These are phyloP conservation scores for Allantophomopsis lycopodina DNA, from an alignment of 2,329 filamentous ascomycete genomes.

Conservation along the genomic window DNA sequence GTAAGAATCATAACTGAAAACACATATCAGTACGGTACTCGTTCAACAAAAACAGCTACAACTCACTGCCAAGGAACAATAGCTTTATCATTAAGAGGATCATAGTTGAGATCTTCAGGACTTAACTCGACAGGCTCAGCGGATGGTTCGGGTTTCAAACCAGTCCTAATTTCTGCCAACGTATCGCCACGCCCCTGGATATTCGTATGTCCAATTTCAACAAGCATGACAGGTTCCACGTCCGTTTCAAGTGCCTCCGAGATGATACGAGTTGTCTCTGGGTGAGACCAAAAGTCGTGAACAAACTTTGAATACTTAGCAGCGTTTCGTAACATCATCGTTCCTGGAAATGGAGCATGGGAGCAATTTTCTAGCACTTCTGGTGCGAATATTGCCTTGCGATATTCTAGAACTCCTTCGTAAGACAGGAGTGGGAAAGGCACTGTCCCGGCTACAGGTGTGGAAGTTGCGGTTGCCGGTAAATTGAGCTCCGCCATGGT, in stretches of 20 bases:
- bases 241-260: slow-evolving; percentile 11
- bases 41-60: neutral
- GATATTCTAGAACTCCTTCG: slow-evolving; percentile 3
- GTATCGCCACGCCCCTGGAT: slow-evolving; percentile 9
- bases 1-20: slow-evolving; percentile 21
- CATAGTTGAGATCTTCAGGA: slow-evolving; percentile 5
- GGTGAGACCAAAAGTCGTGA: slow-evolving; percentile 13
- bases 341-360: slow-evolving; percentile 3
- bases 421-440: slow-evolving; percentile 3
- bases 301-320: slow-evolving; percentile 12
- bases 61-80: slow-evolving; percentile 14
- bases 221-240: slow-evolving; percentile 11
- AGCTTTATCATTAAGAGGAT: slow-evolving; percentile 8
- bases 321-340: slow-evolving; percentile 11
- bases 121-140: slow-evolving; percentile 7
- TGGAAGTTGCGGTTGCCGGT: neutral
- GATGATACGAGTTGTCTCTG: slow-evolving; percentile 10
- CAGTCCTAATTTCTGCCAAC: slow-evolving; percentile 5
- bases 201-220: slow-evolving; percentile 15
- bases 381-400: slow-evolving; percentile 1
- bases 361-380: slow-evolving; percentile 2
- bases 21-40: neutral
- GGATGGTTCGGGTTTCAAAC: slow-evolving; percentile 9
- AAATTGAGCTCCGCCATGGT: slow-evolving; percentile 3
- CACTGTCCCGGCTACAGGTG: slow-evolving; percentile 1